A percentile compares a stretch with the other conserved stretches of the same genome.
phyloP scores from a whole-genome alignment of 129 eudicot species.

The Escallonia rubra region DNA sequence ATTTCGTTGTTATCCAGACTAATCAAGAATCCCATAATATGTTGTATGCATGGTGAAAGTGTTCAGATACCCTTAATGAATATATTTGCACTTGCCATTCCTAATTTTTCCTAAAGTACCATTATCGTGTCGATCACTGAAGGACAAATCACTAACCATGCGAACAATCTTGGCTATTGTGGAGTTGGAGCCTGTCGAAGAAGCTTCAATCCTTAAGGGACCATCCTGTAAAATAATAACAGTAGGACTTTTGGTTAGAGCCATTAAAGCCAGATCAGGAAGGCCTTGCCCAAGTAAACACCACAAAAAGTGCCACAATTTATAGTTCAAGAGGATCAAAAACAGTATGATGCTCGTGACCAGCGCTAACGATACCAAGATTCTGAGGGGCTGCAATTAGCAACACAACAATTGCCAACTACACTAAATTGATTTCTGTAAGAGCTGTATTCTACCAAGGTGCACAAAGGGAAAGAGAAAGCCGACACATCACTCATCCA shows the following conservation, averaged over 20 bases:
- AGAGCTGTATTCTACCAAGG: too few relatives aligned
- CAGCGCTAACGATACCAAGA: neutral
- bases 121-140: neutral
- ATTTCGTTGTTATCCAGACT: too few relatives aligned
- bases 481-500: too few relatives aligned
- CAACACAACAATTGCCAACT: too few relatives aligned
- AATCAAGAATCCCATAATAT: too few relatives aligned
- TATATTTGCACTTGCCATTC: too few relatives aligned
- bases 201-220: slow-evolving; percentile 83
- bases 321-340: neutral
- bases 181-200: slow-evolving; percentile 91
- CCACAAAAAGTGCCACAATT: neutral
- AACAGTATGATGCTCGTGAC: too few relatives aligned
- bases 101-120: neutral
- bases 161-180: slow-evolving; percentile 79
- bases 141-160: slow-evolving; percentile 48
- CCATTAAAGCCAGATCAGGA: neutral
- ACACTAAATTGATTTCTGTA: too few relatives aligned
- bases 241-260: neutral
- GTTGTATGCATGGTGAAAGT: too few relatives aligned
- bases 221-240: slow-evolving; percentile 62
- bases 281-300: neutral
- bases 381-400: neutral
- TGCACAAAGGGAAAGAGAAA: too few relatives aligned
- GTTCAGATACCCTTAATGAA: too few relatives aligned